Evolutionary conservation across 148 eudicot genomes (phyloP).

Genomic region (Diospyros lotus): DNA sequence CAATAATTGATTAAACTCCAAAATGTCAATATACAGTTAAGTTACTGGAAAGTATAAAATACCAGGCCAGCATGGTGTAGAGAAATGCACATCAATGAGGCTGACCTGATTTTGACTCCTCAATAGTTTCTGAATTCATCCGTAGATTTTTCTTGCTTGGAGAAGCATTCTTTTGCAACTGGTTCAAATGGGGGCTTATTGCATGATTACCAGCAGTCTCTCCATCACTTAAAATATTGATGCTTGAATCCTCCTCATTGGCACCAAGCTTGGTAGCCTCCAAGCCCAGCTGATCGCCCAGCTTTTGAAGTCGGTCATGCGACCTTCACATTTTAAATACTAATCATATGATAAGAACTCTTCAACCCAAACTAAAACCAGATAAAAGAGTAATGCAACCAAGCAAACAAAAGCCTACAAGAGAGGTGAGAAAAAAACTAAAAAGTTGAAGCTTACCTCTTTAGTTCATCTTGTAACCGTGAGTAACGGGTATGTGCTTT

Average conservation of each 20-base stretch:
- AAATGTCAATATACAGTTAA: background rate
- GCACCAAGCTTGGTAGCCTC: conserved; percentile 37
- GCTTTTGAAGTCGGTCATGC: conserved; percentile 59
- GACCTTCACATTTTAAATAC: conserved; percentile 49
- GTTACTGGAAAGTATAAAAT: background rate
- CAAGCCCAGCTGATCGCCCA: conserved; percentile 63
- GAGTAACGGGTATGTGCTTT: conserved; percentile 52
- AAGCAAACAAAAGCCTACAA: background rate
- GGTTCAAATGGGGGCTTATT: conserved; percentile 13
- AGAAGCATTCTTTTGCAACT: conserved; percentile 29
- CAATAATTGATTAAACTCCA: background rate
- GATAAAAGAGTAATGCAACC: background rate
- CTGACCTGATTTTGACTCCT: conserved; percentile 48
- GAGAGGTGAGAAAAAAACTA: background rate
- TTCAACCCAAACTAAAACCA: background rate
- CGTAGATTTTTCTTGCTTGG: conserved; percentile 41
- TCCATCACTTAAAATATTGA: conserved; percentile 51
- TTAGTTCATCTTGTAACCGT: conserved; percentile 69
- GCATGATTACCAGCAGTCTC: conserved; percentile 28
- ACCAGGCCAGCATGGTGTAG: background rate
- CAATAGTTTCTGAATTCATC: conserved; percentile 28
- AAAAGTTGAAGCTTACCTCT: conserved; percentile 44
- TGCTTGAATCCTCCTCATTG: conserved; percentile 46
- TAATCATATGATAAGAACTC: conserved; percentile 3
- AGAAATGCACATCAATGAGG: background rate